These are phyloP conservation scores for Trametes cubensis DNA, from an alignment of 768 basidiomycete species.

Conservation along the genomic window DNA sequence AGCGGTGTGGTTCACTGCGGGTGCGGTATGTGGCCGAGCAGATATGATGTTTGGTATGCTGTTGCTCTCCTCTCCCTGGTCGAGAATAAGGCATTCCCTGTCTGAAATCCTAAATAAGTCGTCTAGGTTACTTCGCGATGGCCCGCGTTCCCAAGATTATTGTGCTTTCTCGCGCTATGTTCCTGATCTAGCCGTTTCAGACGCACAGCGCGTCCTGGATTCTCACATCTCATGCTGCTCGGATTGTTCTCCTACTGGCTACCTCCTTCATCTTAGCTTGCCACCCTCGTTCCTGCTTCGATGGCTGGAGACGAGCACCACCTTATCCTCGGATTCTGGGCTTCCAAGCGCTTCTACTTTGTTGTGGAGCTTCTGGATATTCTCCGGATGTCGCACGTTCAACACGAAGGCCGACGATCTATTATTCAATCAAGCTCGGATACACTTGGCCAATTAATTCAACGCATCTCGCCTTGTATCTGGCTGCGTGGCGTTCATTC, in stretches of 20 bases:
- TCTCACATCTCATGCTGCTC: not conserved
- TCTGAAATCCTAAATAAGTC: too few species aligned
- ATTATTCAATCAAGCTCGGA: not conserved
- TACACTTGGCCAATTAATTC: not conserved
- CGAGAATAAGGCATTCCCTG: too few species aligned
- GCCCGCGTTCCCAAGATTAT: too few species aligned
- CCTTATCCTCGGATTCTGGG: not conserved
- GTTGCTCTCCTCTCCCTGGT: too few species aligned
- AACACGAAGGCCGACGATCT: slow-evolving; percentile 5
- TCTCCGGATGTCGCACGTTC: not conserved
- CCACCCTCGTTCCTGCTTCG: slow-evolving; percentile 3
- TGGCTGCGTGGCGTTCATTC: not conserved
- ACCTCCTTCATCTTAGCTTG: not conserved
- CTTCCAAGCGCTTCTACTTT: not conserved
- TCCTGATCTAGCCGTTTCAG: too few species aligned
- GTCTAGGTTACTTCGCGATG: too few species aligned
- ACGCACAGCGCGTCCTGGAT: not conserved
- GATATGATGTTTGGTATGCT: too few species aligned
- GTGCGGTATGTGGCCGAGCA: too few species aligned
- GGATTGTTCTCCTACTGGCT: too few species aligned
- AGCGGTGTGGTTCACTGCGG: too few species aligned
- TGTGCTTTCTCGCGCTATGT: too few species aligned
- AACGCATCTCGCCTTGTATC: not conserved
- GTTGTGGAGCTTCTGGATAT: not conserved
- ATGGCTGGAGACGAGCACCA: not conserved